Base-by-base conservation (phyloP, 2,329 filamentous ascomycete species). In the Colletotrichum karsti region DNA sequence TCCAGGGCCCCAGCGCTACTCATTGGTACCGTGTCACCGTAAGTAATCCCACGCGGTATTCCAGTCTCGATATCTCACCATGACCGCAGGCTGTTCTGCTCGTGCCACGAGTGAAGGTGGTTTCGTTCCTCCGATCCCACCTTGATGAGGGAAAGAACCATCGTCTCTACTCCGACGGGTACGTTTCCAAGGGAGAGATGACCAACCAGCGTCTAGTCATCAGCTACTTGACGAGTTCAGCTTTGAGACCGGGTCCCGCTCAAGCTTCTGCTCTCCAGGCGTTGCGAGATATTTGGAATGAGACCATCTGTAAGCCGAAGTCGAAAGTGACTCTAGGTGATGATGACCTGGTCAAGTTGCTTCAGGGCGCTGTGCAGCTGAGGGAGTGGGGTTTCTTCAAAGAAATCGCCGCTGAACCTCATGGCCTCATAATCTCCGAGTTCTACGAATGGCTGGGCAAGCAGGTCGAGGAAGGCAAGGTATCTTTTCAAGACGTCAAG, bases 11-110 rank as follows among this genome's bases (percentile, higher is more conserved):
- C 15, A 58, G 20, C 4, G 73, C 71, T 13, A 74, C 65, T 4
- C 73, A 75, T 15, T 72, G 71, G 72, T 75, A 76, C 70, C 72
- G 70, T 42, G 22, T 24, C 1, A 39, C 30, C 18, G 63, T 57
- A 12, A 18, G 50, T 15, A 10, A n/a, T 3, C 5, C 7, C 3
- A n/a, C 5, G n/a, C 7, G 5, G 3, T 9, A 12, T 10, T 10
- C 5, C 15, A 15, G 7, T n/a, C 10, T 4, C 9, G 3, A 15
- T 3, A 7, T 20, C 41, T 41, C 10, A 26, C n/a, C 33, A 37
- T 24, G 22, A 6, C 12, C 1, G 15, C 22, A 65, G 56, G 63
- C 63, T 13, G 56, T 18, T 3, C 5, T 65, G 15, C 42, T 65
- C 30, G 37, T 65, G 12, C 56, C 56, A 7, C 56, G 48, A 2